A percentile compares a stretch with the other conserved stretches of the same genome.
Conservation (phyloP, 495 filamentous ascomycete genomes). For the Tuber brumale region DNA sequence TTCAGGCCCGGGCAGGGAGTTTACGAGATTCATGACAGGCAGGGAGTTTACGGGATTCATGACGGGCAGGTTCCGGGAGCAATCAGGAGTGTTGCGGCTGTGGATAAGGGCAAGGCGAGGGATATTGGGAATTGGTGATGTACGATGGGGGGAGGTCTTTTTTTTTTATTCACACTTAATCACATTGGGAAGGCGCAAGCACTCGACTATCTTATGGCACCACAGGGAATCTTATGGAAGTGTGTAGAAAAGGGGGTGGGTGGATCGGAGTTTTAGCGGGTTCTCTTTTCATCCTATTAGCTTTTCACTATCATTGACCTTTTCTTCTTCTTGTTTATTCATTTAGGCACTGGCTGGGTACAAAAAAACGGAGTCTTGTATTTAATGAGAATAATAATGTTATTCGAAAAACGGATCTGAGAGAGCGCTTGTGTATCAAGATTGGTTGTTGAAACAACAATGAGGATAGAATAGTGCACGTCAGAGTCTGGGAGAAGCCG, state of each 20-base stretch:
- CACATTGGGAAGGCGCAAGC: neutral
- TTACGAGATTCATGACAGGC: slow-evolving; percentile 22
- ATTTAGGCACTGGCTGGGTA: neutral
- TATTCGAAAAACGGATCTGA: neutral
- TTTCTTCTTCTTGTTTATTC: neutral
- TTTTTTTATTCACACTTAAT: neutral
- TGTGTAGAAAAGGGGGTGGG: slow-evolving; percentile 20
- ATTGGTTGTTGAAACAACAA: neutral
- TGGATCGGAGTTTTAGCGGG: slow-evolving; percentile 2
- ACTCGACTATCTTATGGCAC: neutral
- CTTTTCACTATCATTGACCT: neutral
- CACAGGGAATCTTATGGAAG: neutral
- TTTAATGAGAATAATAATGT: neutral
- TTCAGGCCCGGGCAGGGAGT: slow-evolving; percentile 29
- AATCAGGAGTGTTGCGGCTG: neutral
- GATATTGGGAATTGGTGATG: slow-evolving; percentile 23
- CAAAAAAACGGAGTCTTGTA: neutral
- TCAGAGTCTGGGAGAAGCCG: too few species aligned
- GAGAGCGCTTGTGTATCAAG: neutral
- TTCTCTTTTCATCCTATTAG: neutral
- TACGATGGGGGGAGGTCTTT: neutral
- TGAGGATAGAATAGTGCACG: neutral
- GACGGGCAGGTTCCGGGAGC: neutral
- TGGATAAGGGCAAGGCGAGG: slow-evolving; percentile 1
- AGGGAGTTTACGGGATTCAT: slow-evolving; percentile 24